Evolutionary conservation across 345 rosid genomes (phyloP).

Genomic region (Citrus glauca): DNA sequence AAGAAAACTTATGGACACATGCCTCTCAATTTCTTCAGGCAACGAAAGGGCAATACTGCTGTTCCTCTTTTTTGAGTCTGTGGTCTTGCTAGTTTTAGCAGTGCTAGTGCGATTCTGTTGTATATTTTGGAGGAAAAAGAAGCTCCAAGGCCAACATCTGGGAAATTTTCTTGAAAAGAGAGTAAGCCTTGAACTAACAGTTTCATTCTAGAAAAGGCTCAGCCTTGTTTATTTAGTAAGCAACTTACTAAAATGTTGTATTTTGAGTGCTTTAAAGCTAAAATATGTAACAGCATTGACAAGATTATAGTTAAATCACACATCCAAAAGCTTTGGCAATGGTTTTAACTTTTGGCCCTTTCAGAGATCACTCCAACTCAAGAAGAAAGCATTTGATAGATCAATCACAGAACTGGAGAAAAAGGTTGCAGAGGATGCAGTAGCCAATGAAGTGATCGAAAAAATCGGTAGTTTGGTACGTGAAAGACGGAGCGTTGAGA

Average conservation of each 20-base stretch:
- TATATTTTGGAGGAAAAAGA: slow-evolving; percentile 81
- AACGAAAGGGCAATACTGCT: slow-evolving; percentile 42
- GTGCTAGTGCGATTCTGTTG: slow-evolving; percentile 70
- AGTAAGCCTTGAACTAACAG: slow-evolving; percentile 30
- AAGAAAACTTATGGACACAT: neutral
- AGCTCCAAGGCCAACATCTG: slow-evolving; percentile 57
- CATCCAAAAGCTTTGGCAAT: neutral
- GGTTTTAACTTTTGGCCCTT: neutral
- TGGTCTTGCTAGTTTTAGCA: slow-evolving; percentile 48
- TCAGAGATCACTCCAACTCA: slow-evolving; percentile 65
- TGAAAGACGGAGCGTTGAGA: slow-evolving; percentile 46
- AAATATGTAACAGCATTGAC: neutral
- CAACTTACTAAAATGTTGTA: neutral
- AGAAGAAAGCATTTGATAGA: slow-evolving; percentile 60
- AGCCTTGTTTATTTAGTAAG: neutral
- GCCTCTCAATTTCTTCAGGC: slow-evolving; percentile 35
- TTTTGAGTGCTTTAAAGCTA: neutral
- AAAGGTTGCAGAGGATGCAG: slow-evolving; percentile 44
- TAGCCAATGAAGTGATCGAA: slow-evolving; percentile 31
- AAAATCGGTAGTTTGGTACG: slow-evolving; percentile 44
- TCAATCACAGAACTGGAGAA: slow-evolving; percentile 52
- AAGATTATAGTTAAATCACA: neutral
- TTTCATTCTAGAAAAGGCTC: neutral
- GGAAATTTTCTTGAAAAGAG: slow-evolving; percentile 67
- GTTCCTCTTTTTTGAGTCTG: slow-evolving; percentile 68